Evolutionary conservation across 371 early-diverging fungal species (phyloP).

Genomic region (Actinomucor elegans): DNA sequence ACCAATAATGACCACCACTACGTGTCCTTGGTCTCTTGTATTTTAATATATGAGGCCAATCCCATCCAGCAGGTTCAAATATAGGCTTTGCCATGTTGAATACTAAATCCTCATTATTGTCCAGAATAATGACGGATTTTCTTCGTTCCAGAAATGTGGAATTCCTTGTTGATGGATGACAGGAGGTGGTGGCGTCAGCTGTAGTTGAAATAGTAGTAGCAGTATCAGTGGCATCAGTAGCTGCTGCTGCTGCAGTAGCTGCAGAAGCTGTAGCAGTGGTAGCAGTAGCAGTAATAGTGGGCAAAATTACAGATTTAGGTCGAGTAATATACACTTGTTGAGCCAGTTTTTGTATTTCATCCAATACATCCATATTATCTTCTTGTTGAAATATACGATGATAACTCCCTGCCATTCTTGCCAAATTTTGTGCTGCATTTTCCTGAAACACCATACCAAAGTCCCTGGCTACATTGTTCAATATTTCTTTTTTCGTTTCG

Average conservation of each 20-base stretch:
- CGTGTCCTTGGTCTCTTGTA: conserved; percentile 13
- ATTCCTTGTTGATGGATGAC: not conserved
- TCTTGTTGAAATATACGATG: conserved; percentile 26
- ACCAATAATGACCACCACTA: conserved; percentile 14
- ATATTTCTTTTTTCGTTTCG: conserved; percentile 12
- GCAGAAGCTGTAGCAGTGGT: not conserved
- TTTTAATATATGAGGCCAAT: conserved; percentile 31
- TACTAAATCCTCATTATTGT: conserved; percentile 5
- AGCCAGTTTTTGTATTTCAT: conserved; percentile 20
- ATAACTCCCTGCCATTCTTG: conserved; percentile 31
- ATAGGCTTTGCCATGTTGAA: conserved; percentile 32
- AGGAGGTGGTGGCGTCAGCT: not conserved
- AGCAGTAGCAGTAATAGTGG: conserved; percentile 13
- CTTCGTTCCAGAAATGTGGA: conserved; percentile 25
- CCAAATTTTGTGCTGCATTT: conserved; percentile 36
- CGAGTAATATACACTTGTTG: conserved; percentile 11
- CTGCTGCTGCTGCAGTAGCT: not conserved
- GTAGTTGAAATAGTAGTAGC: not conserved
- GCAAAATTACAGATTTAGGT: conserved; percentile 15
- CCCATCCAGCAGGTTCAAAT: conserved; percentile 40
- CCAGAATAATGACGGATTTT: conserved; percentile 16
- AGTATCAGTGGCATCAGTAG: not conserved
- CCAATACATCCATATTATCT: conserved; percentile 6
- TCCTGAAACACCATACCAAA: conserved; percentile 36
- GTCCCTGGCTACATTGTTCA: conserved; percentile 22